A percentile compares a stretch with the other conserved stretches of the same genome.
Evolutionary conservation across 2,329 filamentous ascomycete genomes (phyloP).

Genomic region (Claviceps sp.): DNA sequence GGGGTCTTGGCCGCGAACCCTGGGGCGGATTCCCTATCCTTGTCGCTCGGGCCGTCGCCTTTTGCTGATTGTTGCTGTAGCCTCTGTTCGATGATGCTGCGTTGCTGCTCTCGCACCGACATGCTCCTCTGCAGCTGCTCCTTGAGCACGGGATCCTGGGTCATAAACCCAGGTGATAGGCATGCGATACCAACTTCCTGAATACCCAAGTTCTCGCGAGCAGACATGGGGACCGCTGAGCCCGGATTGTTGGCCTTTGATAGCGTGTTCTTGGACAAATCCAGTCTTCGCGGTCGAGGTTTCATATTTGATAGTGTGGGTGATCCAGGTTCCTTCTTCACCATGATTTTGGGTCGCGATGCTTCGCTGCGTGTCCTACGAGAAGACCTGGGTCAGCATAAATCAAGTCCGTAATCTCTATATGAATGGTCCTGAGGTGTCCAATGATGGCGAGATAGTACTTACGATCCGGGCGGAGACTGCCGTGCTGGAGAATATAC

Average conservation of each 20-base stretch:
- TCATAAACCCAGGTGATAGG: constrained; percentile 88
- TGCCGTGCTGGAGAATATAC: constrained; percentile 27
- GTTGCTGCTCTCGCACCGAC: constrained; percentile 84
- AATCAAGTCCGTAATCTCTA: neutral
- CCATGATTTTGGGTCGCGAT: constrained; percentile 64
- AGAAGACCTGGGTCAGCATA: constrained; percentile 8
- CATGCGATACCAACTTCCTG: constrained; percentile 91
- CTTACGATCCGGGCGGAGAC: constrained; percentile 49
- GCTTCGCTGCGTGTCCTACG: constrained; percentile 26
- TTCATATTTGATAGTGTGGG: constrained; percentile 63
- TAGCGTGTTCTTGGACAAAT: constrained; percentile 53
- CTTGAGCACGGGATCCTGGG: constrained; percentile 91
- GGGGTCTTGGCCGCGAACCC: constrained; percentile 56
- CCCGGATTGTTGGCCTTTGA: constrained; percentile 38
- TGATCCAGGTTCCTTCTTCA: constrained; percentile 92
- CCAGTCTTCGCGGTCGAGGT: constrained; percentile 52
- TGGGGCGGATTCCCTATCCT: constrained; percentile 33
- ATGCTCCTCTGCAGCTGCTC: constrained; percentile 91
- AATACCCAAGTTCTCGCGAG: constrained; percentile 66
- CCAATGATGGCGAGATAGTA: constrained; percentile 8
- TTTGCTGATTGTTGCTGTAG: constrained; percentile 78
- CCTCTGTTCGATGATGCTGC: constrained; percentile 85
- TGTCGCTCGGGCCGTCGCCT: constrained; percentile 50
- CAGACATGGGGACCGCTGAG: constrained; percentile 63
- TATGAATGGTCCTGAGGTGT: neutral